A percentile compares a stretch with the other conserved stretches of the same genome.
Evolutionary conservation across 495 filamentous ascomycete species (phyloP).

Genomic region (Talaromyces nanjingensis): DNA sequence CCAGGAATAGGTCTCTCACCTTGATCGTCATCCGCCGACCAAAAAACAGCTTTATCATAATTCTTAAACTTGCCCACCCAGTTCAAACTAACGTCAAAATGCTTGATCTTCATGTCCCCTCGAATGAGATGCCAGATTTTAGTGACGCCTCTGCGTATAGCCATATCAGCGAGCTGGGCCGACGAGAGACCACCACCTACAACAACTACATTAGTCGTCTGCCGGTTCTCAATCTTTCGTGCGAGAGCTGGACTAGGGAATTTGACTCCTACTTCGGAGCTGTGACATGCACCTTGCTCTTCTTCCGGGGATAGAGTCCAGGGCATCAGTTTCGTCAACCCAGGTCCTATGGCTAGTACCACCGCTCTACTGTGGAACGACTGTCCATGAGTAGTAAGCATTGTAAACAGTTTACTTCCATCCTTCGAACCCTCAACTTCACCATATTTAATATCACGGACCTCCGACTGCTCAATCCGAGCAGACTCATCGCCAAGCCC

Average conservation of each 20-base stretch:
- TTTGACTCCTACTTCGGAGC: slow-evolving; percentile 38
- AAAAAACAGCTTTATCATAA: slow-evolving; percentile 54
- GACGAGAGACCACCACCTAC: slow-evolving; percentile 57
- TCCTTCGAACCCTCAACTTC: slow-evolving; percentile 6
- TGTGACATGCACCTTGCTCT: slow-evolving; percentile 45
- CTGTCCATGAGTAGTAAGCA: slow-evolving; percentile 38
- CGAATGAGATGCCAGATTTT: slow-evolving; percentile 54
- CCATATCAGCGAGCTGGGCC: slow-evolving; percentile 53
- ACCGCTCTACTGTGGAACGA: slow-evolving; percentile 42
- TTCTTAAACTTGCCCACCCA: slow-evolving; percentile 68
- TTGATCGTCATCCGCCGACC: slow-evolving; percentile 51
- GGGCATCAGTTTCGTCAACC: slow-evolving; percentile 46
- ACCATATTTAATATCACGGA: slow-evolving; percentile 44
- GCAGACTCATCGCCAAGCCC: slow-evolving; percentile 30
- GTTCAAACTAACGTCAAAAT: slow-evolving; percentile 54
- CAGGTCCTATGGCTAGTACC: slow-evolving; percentile 51
- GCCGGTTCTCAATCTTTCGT: slow-evolving; percentile 37
- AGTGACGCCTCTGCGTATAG: slow-evolving; percentile 42
- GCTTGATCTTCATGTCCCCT: slow-evolving; percentile 52
- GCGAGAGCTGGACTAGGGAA: slow-evolving; percentile 41
- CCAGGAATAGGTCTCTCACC: slow-evolving; percentile 15
- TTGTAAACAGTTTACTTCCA: slow-evolving; percentile 40
- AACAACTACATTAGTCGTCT: slow-evolving; percentile 46
- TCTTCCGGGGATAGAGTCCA: slow-evolving; percentile 29
- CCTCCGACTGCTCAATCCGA: slow-evolving; percentile 40